Evolutionary conservation across 2,329 filamentous ascomycete genomes (phyloP).

Genomic region (Fusarium camptoceras): DNA sequence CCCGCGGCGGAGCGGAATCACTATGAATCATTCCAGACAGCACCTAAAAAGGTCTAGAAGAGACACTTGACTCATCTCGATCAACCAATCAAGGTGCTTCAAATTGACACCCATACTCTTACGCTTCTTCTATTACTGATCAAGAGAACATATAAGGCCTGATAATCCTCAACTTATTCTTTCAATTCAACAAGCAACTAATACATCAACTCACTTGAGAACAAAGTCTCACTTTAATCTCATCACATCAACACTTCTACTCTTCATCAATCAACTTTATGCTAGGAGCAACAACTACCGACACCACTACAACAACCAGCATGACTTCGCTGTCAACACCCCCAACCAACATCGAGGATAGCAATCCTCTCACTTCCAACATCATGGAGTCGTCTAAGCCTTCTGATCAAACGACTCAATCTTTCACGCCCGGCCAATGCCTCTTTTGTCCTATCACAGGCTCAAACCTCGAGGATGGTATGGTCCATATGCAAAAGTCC

Average conservation of each 20-base stretch:
- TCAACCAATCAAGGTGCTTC: neutral
- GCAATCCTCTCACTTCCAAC: neutral
- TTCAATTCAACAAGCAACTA: neutral
- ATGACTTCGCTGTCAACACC: neutral
- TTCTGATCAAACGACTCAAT: neutral
- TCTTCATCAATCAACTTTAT: neutral
- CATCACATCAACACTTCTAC: neutral
- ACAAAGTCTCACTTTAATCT: fast-evolving
- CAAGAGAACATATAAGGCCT: neutral
- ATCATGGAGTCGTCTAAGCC: neutral
- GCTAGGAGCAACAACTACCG: constrained; percentile 13
- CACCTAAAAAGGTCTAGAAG: neutral
- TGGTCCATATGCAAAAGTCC: constrained; percentile 10
- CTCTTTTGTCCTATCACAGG: constrained; percentile 5
- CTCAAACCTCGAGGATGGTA: neutral
- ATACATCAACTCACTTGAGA: fast-evolving
- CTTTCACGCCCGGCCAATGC: neutral
- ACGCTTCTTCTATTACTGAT: fast-evolving
- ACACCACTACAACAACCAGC: neutral
- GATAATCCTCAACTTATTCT: neutral
- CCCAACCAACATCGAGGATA: neutral
- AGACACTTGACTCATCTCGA: neutral
- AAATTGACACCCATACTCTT: neutral
- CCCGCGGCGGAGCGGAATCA: neutral
- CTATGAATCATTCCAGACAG: constrained; percentile 21